Conservation (phyloP, 805 yeast species). For the Metschnikowia matae region DNA sequence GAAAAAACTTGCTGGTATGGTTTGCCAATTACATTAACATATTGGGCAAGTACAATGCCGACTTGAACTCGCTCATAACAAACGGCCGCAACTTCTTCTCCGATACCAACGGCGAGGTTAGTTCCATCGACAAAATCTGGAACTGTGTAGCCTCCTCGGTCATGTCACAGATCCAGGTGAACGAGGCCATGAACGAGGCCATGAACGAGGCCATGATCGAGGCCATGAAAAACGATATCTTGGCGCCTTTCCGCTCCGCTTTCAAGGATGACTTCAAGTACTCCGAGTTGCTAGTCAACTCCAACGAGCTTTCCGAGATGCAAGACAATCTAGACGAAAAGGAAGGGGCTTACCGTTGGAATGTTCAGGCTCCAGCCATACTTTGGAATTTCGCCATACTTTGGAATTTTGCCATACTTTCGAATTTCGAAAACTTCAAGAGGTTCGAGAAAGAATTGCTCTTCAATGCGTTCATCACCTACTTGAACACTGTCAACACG, state of each 20-base stretch:
- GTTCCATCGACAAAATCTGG: conserved; percentile 43
- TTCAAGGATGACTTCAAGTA: conserved; percentile 51
- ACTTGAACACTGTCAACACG: conserved; percentile 40
- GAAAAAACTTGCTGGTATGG: conserved; percentile 31
- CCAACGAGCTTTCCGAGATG: conserved; percentile 41
- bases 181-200: too few relatives aligned
- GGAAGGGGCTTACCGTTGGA: conserved; percentile 61
- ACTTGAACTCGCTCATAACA: conserved; percentile 19
- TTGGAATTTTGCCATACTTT: too few relatives aligned
- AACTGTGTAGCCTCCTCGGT: conserved; percentile 46
- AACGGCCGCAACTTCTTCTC: conserved; percentile 22
- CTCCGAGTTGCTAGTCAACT: conserved; percentile 51
- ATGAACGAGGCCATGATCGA: conserved; percentile 43
- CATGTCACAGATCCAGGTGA: conserved; percentile 47
- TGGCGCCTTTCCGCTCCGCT: conserved; percentile 51
- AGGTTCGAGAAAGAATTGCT: conserved; percentile 50
- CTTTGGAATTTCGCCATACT: too few relatives aligned
- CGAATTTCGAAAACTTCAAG: conserved; percentile 71
- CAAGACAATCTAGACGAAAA: conserved; percentile 20
- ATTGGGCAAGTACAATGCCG: conserved; percentile 20
- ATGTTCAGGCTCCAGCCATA: conserved; percentile 68
- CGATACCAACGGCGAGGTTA: conserved; percentile 26
- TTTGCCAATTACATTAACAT: conserved; percentile 25
- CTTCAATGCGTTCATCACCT: conserved; percentile 62
- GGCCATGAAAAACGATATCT: conserved; percentile 49